These are phyloP conservation scores for Tricholoma furcatifolium DNA, from an alignment of 768 basidiomycete genomes.

Conservation along the genomic window DNA sequence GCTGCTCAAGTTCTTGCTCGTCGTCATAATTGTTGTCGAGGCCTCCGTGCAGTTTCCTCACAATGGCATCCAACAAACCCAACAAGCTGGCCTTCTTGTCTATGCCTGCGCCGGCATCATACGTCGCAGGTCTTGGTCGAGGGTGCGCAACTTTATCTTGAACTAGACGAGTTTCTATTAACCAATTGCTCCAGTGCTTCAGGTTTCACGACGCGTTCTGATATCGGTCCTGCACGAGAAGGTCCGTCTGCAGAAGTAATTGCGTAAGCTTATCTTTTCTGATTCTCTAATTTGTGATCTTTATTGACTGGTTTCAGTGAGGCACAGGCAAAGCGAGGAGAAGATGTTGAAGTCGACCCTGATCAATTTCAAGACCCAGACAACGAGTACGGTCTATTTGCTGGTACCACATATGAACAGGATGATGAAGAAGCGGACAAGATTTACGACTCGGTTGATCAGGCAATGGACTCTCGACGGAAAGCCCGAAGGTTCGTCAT, in stretches of 20 bases:
- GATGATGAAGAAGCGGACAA: slow-evolving; percentile 98
- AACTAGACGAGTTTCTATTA: slow-evolving; percentile 3
- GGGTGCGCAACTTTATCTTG: slow-evolving; percentile 56
- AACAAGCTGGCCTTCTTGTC: slow-evolving; percentile 87
- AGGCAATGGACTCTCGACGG: slow-evolving; percentile 85
- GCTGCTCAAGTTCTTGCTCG: too few relatives aligned
- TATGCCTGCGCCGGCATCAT: slow-evolving; percentile 93
- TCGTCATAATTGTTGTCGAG: too few relatives aligned
- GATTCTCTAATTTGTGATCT: background rate
- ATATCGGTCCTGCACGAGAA: slow-evolving; percentile 97
- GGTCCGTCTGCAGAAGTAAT: slow-evolving; percentile 90
- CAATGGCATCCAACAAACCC: slow-evolving; percentile 38
- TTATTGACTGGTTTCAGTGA: slow-evolving; percentile 50
- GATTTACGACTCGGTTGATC: slow-evolving; percentile 92
- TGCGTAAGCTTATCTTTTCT: slow-evolving; percentile 54
- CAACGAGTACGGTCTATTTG: slow-evolving; percentile 94
- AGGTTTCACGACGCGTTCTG: slow-evolving; percentile 96
- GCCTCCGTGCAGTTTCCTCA: background rate
- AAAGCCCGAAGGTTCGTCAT: slow-evolving; percentile 71
- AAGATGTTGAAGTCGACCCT: slow-evolving; percentile 85
- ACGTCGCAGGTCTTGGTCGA: slow-evolving; percentile 97
- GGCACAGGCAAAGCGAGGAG: slow-evolving; percentile 82
- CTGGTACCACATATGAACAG: slow-evolving; percentile 92
- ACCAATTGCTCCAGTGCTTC: slow-evolving; percentile 63
- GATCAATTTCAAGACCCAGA: slow-evolving; percentile 97